Evolutionary conservation across 2,329 filamentous ascomycete genomes (phyloP).

Genomic region (Aspergillus sp.): DNA sequence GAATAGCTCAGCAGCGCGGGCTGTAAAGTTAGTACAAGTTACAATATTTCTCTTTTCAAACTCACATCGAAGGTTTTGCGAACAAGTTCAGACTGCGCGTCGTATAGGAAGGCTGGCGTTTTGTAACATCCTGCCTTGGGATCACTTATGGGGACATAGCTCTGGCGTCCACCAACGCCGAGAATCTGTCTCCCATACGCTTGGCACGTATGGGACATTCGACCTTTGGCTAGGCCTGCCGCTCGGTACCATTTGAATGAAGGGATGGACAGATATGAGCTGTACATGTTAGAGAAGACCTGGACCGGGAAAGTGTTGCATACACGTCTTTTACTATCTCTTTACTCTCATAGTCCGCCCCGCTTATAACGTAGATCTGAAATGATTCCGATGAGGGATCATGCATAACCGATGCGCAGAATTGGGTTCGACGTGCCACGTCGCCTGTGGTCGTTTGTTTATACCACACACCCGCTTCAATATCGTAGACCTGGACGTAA

Average conservation of each 20-base stretch:
- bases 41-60: background rate
- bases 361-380: conserved; percentile 16
- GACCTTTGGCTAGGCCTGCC: conserved; percentile 7
- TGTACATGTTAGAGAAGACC: background rate
- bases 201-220: conserved; percentile 14
- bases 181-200: conserved; percentile 16
- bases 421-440: conserved; percentile 15
- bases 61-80: conserved; percentile 11
- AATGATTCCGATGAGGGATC: conserved; percentile 12
- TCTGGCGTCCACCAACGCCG: conserved; percentile 14
- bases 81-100: conserved; percentile 13
- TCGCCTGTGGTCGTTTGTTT: conserved; percentile 18
- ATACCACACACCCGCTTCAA: conserved; percentile 16
- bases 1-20: conserved; percentile 9
- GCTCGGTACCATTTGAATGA: conserved; percentile 20
- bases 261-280: conserved; percentile 18
- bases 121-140: conserved; percentile 12
- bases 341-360: conserved; percentile 12
- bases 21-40: background rate
- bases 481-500: conserved; percentile 16
- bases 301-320: background rate
- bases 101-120: conserved; percentile 14
- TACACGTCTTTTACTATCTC: conserved; percentile 11
- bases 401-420: conserved; percentile 16
- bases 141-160: conserved; percentile 4